Evolutionary conservation across 352 stramenopile genomes (phyloP).

Genomic region (Phytopythium cucurbitacearum): DNA sequence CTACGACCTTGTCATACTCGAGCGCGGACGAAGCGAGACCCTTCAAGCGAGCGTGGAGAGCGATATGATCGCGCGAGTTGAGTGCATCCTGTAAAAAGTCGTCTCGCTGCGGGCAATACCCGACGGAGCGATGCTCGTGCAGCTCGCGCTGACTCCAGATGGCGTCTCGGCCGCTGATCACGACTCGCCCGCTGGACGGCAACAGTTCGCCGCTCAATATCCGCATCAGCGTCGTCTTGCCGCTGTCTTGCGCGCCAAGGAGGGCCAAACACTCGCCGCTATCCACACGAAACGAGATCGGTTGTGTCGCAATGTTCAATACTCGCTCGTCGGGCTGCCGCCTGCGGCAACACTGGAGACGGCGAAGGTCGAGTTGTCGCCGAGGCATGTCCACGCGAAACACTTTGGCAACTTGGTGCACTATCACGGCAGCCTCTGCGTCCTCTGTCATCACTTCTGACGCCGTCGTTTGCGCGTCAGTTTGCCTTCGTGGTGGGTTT

Average conservation of each 20-base stretch:
- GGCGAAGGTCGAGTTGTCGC: too few species aligned
- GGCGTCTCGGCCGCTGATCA: slow-evolving; percentile 15
- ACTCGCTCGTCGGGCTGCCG: not conserved
- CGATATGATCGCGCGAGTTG: slow-evolving; percentile 7
- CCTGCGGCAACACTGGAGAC: too few species aligned
- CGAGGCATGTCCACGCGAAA: not conserved
- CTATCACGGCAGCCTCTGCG: not conserved
- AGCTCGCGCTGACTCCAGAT: slow-evolving; percentile 14
- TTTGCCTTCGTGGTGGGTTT: too few species aligned
- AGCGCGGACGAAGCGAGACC: not conserved
- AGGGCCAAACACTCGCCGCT: slow-evolving; percentile 14
- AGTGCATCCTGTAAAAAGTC: slow-evolving; percentile 12
- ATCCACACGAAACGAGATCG: slow-evolving; percentile 12
- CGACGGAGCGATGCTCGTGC: slow-evolving; percentile 24
- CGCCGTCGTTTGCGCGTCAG: too few species aligned
- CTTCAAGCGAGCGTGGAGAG: slow-evolving; percentile 4
- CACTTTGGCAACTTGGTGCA: slow-evolving; percentile 7
- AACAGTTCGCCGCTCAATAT: slow-evolving; percentile 17
- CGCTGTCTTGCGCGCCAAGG: slow-evolving; percentile 9
- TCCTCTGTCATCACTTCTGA: too few species aligned
- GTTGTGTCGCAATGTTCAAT: not conserved
- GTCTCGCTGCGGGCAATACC: slow-evolving; percentile 69
- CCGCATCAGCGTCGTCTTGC: slow-evolving; percentile 12
- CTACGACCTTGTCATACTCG: not conserved
- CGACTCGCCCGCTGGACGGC: slow-evolving; percentile 8